These are phyloP conservation scores for Pugionium cornutum DNA, from an alignment of 345 rosid genomes.

Conservation along the genomic window DNA sequence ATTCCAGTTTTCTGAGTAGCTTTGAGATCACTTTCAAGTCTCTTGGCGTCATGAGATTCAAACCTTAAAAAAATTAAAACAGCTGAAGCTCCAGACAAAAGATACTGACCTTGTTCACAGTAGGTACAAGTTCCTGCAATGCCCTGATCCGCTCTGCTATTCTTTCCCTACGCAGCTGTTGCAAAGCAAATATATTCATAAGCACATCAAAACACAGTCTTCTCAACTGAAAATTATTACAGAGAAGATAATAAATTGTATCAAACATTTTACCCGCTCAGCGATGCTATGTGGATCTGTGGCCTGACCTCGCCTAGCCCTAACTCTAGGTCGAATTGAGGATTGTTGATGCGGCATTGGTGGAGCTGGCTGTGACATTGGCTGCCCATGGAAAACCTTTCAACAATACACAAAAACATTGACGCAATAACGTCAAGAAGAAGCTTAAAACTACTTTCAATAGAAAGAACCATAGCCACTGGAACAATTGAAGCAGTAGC, in stretches of 20 bases:
- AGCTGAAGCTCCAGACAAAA: not conserved
- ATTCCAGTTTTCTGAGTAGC: not conserved
- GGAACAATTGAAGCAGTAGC: not conserved
- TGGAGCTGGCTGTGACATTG: constrained; percentile 68
- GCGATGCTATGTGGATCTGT: constrained; percentile 99
- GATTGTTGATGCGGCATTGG: constrained; percentile 84
- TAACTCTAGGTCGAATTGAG: constrained; percentile 87
- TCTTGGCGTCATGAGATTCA: not conserved
- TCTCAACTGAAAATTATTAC: not conserved
- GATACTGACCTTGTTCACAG: constrained; percentile 82
- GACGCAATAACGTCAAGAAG: not conserved
- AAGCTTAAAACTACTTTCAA: not conserved
- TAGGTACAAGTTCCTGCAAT: constrained; percentile 96
- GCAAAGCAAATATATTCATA: constrained; percentile 20
- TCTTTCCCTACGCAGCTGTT: constrained; percentile 91
- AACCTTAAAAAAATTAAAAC: not conserved
- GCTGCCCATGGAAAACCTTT: constrained; percentile 95
- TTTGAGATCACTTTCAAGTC: constrained; percentile 24
- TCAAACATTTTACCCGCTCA: constrained; percentile 59
- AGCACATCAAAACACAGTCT: not conserved
- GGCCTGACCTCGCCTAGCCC: constrained; percentile 99
- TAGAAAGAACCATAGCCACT: not conserved
- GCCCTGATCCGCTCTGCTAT: constrained; percentile 99
- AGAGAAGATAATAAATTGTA: not conserved
- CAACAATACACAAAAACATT: constrained; percentile 14